Conservation (phyloP, 1,284 basidiomycete genomes). For the Microbotryum scabiosae region DNA sequence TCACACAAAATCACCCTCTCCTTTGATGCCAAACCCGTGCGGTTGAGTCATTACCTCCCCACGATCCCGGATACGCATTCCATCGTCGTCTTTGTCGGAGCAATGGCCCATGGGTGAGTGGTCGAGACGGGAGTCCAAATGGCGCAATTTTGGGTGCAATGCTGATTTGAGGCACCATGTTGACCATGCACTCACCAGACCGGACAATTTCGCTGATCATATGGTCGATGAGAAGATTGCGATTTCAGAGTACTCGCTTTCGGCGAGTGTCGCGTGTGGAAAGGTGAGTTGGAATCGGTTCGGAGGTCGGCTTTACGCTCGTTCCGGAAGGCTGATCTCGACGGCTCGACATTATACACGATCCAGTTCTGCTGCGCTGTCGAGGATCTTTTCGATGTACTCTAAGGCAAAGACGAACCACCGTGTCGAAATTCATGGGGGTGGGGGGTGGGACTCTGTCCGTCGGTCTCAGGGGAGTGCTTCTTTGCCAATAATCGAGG, state of each 20-base stretch:
- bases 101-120: constrained; percentile 76
- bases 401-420: constrained; percentile 29
- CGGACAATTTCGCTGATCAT: constrained; percentile 96
- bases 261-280: constrained; percentile 81
- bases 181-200: constrained; percentile 43
- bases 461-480: not conserved
- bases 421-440: not conserved
- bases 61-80: constrained; percentile 76
- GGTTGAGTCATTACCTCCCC: constrained; percentile 73
- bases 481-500: not conserved
- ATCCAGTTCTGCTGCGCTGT: constrained; percentile 58
- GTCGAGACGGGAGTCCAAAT: not conserved
- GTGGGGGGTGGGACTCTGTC: too few relatives aligned
- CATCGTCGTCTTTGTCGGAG: constrained; percentile 91
- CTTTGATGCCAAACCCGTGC: constrained; percentile 76
- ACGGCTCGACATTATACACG: not conserved
- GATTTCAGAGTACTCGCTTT: constrained; percentile 88
- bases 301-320: not conserved
- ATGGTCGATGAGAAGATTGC: constrained; percentile 94
- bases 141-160: not conserved
- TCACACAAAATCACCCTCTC: constrained; percentile 94
- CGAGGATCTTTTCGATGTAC: constrained; percentile 42
- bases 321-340: not conserved
- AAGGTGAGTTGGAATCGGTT: constrained; percentile 66
- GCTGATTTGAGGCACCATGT: not conserved